Conservation (phyloP, 345 rosid genomes). For the Sonneratia caseolaris region DNA sequence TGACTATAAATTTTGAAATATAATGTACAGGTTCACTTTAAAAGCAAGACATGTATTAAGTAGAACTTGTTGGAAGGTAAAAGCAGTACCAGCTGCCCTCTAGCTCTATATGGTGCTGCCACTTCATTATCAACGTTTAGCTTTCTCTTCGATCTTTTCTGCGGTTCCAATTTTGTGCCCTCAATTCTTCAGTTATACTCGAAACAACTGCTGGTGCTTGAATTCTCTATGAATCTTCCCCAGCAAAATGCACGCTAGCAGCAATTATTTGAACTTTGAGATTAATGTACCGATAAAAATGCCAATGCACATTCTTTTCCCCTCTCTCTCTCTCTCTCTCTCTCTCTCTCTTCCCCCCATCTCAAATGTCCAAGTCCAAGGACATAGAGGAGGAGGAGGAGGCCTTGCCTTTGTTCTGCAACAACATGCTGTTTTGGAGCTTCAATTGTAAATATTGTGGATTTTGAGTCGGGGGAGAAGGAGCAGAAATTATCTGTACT, state of each 20-base stretch:
- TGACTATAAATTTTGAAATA: not conserved
- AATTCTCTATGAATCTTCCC: not conserved
- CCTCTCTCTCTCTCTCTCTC: no score
- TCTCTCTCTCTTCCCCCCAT: no score
- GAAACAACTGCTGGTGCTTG: not conserved
- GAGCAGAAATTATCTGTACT: slow-evolving; percentile 3
- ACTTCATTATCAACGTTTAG: not conserved
- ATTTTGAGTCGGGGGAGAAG: slow-evolving; percentile 11
- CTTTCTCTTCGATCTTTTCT: not conserved
- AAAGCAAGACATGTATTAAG: not conserved
- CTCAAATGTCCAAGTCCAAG: slow-evolving; percentile 34
- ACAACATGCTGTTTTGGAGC: slow-evolving; percentile 30
- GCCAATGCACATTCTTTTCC: no score
- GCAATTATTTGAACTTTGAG: no score
- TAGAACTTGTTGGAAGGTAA: slow-evolving; percentile 1
- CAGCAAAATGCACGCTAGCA: not conserved
- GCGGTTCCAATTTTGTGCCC: not conserved
- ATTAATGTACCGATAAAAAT: no score
- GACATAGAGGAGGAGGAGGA: slow-evolving; percentile 27
- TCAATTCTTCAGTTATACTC: not conserved
- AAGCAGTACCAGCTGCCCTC: not conserved
- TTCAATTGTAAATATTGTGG: slow-evolving; percentile 21
- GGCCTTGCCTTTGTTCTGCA: slow-evolving; percentile 9
- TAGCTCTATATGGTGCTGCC: not conserved
- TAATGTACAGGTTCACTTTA: not conserved